Percentiles rank a stretch among this genome's conserved stretches.
These are phyloP conservation scores for Colletotrichum nymphaeae DNA, from an alignment of 2,329 filamentous ascomycete genomes.

Conservation along the genomic window DNA sequence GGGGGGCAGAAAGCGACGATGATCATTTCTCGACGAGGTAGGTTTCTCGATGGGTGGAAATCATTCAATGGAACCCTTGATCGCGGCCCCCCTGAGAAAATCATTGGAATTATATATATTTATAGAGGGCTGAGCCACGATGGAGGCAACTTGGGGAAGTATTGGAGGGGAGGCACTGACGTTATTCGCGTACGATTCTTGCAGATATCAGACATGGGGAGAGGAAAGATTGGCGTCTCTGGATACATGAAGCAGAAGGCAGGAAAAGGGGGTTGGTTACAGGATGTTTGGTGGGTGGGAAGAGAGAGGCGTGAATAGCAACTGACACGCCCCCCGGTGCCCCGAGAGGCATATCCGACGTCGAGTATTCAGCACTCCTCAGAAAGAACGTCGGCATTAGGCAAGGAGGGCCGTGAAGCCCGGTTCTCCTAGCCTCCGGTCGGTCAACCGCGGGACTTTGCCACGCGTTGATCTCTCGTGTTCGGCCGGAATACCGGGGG, in stretches of 20 bases:
- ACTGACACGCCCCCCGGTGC: conserved; percentile 7
- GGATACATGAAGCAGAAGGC: background rate
- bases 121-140: conserved; percentile 35
- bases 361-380: background rate
- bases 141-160: background rate
- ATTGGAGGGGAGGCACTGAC: conserved; percentile 19
- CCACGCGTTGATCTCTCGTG: conserved; percentile 34
- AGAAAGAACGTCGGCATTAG: background rate
- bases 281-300: conserved; percentile 6
- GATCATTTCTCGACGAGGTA: conserved; percentile 33
- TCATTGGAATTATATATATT: conserved; percentile 33
- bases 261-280: conserved; percentile 10
- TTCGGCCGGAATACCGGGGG: conserved; percentile 29
- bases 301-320: background rate
- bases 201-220: conserved; percentile 17
- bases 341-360: conserved; percentile 27
- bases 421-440: conserved; percentile 24
- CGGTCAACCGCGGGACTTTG: conserved; percentile 31
- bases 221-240: background rate
- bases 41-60: conserved; percentile 28
- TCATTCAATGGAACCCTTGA: conserved; percentile 29
- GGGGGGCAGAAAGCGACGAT: background rate
- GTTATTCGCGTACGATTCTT: conserved; percentile 30
- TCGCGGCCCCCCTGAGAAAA: conserved; percentile 30
- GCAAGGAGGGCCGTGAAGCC: conserved; percentile 13